Conservation (phyloP, 2,329 filamentous ascomycete species). For the Penicillium palitans region DNA sequence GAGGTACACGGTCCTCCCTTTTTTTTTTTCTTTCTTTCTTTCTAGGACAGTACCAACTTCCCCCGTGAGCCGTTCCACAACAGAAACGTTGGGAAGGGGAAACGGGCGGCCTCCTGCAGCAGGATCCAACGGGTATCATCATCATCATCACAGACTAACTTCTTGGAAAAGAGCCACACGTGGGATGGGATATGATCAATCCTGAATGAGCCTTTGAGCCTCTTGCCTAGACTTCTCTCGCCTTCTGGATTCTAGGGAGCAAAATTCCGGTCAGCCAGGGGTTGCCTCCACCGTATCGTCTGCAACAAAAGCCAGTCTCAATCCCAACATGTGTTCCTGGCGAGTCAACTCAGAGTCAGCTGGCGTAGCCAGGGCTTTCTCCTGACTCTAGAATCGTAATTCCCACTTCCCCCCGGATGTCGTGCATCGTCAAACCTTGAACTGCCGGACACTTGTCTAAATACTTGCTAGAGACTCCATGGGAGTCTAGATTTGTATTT, state of each 20-base stretch:
- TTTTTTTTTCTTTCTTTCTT: neutral
- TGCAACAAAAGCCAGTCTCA: conserved; percentile 20
- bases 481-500: conserved; percentile 9
- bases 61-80: conserved; percentile 31
- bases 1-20: conserved; percentile 2
- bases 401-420: conserved; percentile 15
- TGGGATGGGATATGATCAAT: conserved; percentile 4
- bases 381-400: conserved; percentile 14
- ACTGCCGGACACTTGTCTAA: conserved; percentile 7
- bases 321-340: conserved; percentile 25
- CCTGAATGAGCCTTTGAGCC: conserved; percentile 4
- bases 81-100: conserved; percentile 32
- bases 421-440: conserved; percentile 25
- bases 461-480: conserved; percentile 6
- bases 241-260: neutral
- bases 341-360: conserved; percentile 18
- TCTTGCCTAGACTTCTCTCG: neutral
- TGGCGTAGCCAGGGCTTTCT: neutral
- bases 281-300: conserved; percentile 6
- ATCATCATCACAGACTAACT: conserved; percentile 8
- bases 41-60: conserved; percentile 1
- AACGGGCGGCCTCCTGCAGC: conserved; percentile 39
- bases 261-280: neutral
- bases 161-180: conserved; percentile 8
- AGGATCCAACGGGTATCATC: conserved; percentile 21